Evolutionary conservation across 2,329 filamentous ascomycete species (phyloP), one percentile per base, ranked within the genome.

Genomic region (Knoxdaviesia capensis): DNA sequence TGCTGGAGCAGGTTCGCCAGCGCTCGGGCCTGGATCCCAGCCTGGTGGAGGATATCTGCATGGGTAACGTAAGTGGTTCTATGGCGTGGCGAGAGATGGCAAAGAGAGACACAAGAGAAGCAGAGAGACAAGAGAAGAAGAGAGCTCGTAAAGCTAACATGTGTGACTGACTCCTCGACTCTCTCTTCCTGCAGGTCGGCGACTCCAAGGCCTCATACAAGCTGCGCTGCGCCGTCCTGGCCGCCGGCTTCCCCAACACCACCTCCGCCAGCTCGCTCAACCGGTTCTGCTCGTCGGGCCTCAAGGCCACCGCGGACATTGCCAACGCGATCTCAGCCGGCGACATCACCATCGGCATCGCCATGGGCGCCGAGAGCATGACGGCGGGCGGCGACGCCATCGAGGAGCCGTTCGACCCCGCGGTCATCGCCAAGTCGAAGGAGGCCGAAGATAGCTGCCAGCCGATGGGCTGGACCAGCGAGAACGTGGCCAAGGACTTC

Each of bases 391-490:
- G 79, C 41, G 83, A 87, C 56, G 61, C 69, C 28, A 68, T 85
- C 34, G 73, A 77, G 38, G 60, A 73, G 48, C 77, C 81, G 4
- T 90, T 94, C 61, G 77, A 85, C 58, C 75, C 80, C 48, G 76
- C 79, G 48, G 75, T 96, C 46, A 20, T 20, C 20, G 20, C 20
- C 20, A 20, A 20, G 20, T 80, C 71, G 62, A 80, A 85, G 56
- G 84, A 94, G 56, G 73, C 85, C 0, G 61, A 61, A 39, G 88
- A 96, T 63, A 90, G 86, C 68, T 74, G 88, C 74, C 74, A 86
- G 69, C 82, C 88, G 50, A 98, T 98, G 90, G 90, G 90, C 28
- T 92, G 93, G 74, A 98, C 90, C 3, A 88, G 80, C 45, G 90
- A 98, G 67, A 96, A 96, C 56, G 86, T 98, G 31, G 85, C 80